Evolutionary conservation across 768 basidiomycete genomes (phyloP), one percentile per base, ranked within the genome.

Genomic region (Boletus patriciae): DNA sequence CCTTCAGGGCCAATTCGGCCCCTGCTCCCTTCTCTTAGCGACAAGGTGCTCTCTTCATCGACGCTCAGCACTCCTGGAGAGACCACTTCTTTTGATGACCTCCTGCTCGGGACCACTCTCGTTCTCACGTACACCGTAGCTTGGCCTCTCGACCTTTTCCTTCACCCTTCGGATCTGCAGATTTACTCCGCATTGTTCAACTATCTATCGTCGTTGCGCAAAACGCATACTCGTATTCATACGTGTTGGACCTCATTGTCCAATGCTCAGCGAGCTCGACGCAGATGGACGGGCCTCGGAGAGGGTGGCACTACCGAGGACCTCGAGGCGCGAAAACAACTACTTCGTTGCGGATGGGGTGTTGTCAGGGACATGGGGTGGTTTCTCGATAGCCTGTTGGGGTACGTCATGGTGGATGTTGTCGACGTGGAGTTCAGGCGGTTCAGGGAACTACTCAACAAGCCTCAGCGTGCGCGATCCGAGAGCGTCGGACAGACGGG

Each of bases 61-160:
- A 66, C 76, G 34, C 68, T 73, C 25, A 70, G 70, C 11, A 67
- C 73, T 21, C 53, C 65, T 27, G 64, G 67, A 18, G 82, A 80
- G 55, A 66, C 72, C 6, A 80, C 81, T 3, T 68, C 81, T 11
- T 92, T 94, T 69, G 84, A 84, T 52, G 85, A 88, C 49, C 80
- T 87, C 53, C 78, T 96, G 4, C 81, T 97, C 38, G 94, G 94
- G 16, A 91, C 90, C 1, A 84, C 88, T 0, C 75, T 94, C 31
- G 73, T 79, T 2, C 77, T 96, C 19, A 80, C 80, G 7, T 94
- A 92, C 69, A 76, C 71, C 18, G 84, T 94, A 23, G 73, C 86
- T 0, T 97, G 92, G 92, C 94, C 94, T 0, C 79, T 96, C 41
- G 92, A 95, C 68, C 83, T 96, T 45, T 95, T 96, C 74, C 82